phyloP scores from a whole-genome alignment of 1,284 basidiomycete genomes.

The Rhizopogon parksii region DNA sequence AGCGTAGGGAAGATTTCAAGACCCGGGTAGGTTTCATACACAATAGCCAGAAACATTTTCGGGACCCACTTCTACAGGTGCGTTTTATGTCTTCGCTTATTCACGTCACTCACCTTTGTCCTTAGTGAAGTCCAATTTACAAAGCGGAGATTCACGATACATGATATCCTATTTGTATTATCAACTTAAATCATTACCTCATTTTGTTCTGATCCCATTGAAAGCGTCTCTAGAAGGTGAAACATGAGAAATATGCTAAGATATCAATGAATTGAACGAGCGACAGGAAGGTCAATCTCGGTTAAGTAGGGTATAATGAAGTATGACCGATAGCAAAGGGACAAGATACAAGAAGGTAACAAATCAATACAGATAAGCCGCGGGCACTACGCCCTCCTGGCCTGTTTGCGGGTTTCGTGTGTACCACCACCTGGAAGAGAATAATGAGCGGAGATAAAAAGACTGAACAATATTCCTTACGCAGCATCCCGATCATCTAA shows the following conservation, averaged over 20 bases:
- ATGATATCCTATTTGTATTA: constrained; percentile 12
- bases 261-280: constrained; percentile 21
- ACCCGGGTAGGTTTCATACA: constrained; percentile 72
- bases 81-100: constrained; percentile 14
- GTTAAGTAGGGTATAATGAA: constrained; percentile 30
- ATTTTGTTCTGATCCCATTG: constrained; percentile 10
- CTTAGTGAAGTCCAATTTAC: constrained; percentile 12
- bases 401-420: constrained; percentile 73
- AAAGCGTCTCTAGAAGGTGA: constrained; percentile 7
- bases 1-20: constrained; percentile 75
- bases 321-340: constrained; percentile 22
- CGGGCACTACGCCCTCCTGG: constrained; percentile 81
- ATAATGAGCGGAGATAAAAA: constrained; percentile 9
- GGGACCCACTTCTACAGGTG: constrained; percentile 45
- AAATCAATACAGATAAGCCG: constrained; percentile 74
- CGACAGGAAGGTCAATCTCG: constrained; percentile 30
- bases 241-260: constrained; percentile 12
- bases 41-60: constrained; percentile 88
- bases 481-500: constrained; percentile 73
- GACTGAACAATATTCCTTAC: constrained; percentile 40
- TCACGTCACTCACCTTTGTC: constrained; percentile 6
- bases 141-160: background rate
- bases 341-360: constrained; percentile 18
- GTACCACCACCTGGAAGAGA: constrained; percentile 77
- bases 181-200: background rate